Evolutionary conservation across 2,329 filamentous ascomycete genomes (phyloP), one percentile per base, ranked within the genome.

Genomic region (Botryotinia calthae): DNA sequence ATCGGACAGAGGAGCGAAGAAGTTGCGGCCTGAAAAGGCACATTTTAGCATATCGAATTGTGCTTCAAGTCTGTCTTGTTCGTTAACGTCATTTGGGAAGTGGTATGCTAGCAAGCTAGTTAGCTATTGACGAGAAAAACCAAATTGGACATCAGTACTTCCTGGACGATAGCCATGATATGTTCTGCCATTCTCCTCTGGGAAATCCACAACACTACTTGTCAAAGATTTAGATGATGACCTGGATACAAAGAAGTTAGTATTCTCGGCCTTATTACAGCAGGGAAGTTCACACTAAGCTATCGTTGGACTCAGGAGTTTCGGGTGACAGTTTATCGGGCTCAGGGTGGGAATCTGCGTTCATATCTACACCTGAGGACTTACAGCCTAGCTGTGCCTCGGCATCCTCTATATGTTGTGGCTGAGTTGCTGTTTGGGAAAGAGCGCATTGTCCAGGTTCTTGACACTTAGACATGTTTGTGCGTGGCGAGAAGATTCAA

Each of bases 21-120:
- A 82, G 22, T 86, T 80, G 66, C 79, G 78, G 0, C 82, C 82
- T 20, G 56, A 70, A 28, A 79, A 78, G 22, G 70, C 70, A 61
- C 63, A 70, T 63, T 84, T 85, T 74, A 85, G 81, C 75, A 87
- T 82, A 67, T 85, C 82, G 76, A 86, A 83, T 76, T 86, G 85
- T 76, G 84, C 79, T 70, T 87, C 84, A 51, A 86, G 81, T 25
- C 86, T 83, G 73, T 86, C 84, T n/a, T 83, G 78, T 77, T 87
- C 86, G 74, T 81, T 80, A 71, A 84, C 81, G 76, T 87, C 85
- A 76, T 86, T 86, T n/a, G 85, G 85, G 73, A 79, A 80, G 51
- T 73, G 73, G 64, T 80, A 80, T 51, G 75, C 78, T 78, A 59
- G 42, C 44, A 54, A 20, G n/a, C 25, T 70, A 10, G 71, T 70